phyloP scores from a whole-genome alignment of 148 eudicot genomes.

The Cornus florida region DNA sequence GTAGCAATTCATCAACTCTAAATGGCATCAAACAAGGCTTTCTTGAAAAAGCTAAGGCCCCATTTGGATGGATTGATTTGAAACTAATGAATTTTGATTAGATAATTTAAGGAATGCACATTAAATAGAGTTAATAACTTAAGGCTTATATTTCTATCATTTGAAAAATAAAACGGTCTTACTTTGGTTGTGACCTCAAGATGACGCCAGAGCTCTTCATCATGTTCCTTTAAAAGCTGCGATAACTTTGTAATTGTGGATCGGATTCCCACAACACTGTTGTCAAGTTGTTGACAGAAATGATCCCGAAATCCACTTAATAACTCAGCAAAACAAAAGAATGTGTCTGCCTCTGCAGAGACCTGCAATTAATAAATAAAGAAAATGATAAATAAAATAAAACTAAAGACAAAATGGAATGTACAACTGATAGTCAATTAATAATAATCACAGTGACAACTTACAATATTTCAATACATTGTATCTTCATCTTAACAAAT shows the following conservation, averaged over 20 bases:
- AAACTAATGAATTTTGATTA: no score
- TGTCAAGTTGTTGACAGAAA: constrained; percentile 95
- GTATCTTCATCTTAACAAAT: no score
- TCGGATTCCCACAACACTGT: constrained; percentile 94
- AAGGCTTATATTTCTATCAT: neutral
- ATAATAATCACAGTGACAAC: no score
- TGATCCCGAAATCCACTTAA: constrained; percentile 89
- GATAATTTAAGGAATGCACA: no score
- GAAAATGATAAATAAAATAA: neutral
- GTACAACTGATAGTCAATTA: neutral
- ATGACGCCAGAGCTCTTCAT: constrained; percentile 99
- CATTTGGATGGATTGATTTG: no score
- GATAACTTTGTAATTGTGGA: constrained; percentile 89
- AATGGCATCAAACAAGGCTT: neutral
- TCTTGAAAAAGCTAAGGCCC: neutral
- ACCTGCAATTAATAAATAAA: constrained; percentile 48
- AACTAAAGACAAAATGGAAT: neutral
- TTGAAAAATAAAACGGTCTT: constrained; percentile 15
- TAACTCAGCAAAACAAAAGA: constrained; percentile 94
- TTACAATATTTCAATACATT: no score
- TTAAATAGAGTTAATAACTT: no score
- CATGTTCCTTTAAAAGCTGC: constrained; percentile 79
- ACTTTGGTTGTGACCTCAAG: constrained; percentile 95
- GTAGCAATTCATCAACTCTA: neutral
- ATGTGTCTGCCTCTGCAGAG: constrained; percentile 90